Base-by-base conservation (phyloP, 2,329 filamentous ascomycete species). In the Nemania abortiva region DNA sequence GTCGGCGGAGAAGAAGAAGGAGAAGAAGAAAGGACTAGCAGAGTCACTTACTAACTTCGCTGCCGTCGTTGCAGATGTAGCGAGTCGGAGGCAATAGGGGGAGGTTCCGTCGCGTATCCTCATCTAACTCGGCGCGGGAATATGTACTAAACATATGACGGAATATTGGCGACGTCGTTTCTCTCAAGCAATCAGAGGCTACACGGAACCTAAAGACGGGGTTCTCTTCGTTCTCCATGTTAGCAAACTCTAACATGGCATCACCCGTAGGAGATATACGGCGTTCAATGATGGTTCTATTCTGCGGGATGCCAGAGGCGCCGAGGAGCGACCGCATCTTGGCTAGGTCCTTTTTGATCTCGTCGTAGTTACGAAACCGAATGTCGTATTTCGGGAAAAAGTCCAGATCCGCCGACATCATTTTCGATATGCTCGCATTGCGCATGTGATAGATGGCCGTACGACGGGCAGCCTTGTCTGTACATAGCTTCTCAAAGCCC, bases 171-270 rank as follows among this genome's bases (percentile, higher is more conserved):
- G 86, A 88, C 0, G 63, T 50, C n/a, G 83, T 83, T 75, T 87
- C 84, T 3, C 84, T 81, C 15, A 88, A 76, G 75, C 85, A 81
- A 70, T 83, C 80, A 0, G 85, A 87, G 0, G 84, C 86, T 6
- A 88, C 85, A 6, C 85, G 81, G 63, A 87, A 88, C 6, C 85
- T 81, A 11, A 85, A 72, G 0, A 83, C 81, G 0, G 84, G 83
- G 56, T 76, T 64, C 18, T 67, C 69, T 47, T 82, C 80, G 7
- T 77, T 75, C 0, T 74, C 77, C 0, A 77, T 73, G 68, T 87
- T 86, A 63, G 82, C 79, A 69, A 88, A 88, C 68, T 88, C 86
- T 37, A 88, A 79, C 29, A 88, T 81, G 2, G 81, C 81, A 68
- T 88, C 85, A 6, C 86, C 86, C 2, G 79, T 79, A 1, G 79